Conservation (phyloP, 208 protist species). For the Crithidia bombi region DNA sequence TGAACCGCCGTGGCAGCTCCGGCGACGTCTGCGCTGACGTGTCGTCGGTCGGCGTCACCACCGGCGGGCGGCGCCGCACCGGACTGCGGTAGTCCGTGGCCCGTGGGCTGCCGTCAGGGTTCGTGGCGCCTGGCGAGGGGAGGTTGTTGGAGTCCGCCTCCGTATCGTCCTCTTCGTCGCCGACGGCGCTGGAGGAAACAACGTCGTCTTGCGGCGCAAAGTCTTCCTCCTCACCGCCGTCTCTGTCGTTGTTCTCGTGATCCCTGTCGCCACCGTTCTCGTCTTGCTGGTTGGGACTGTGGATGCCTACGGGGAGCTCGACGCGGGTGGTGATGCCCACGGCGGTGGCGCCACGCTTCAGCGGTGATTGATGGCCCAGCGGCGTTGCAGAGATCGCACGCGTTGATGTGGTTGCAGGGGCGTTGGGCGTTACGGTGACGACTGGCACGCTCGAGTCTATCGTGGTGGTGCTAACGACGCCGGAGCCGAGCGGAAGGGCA, state of each 20-base stretch:
- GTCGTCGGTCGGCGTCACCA: conserved; percentile 16
- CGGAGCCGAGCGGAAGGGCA: neutral
- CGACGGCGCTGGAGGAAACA: neutral
- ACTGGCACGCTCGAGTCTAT: too few relatives aligned
- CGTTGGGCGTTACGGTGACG: neutral
- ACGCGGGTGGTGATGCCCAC: conserved; percentile 8
- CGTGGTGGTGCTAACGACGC: neutral
- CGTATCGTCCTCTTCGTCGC: neutral
- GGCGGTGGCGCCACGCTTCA: conserved; percentile 21
- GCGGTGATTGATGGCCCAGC: conserved; percentile 15
- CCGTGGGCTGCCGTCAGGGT: conserved; percentile 16
- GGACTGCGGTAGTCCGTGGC: conserved; percentile 35
- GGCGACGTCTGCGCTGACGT: conserved; percentile 3
- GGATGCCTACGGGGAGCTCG: neutral
- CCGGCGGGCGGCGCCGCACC: conserved; percentile 17
- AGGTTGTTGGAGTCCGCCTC: neutral
- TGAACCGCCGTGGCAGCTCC: neutral
- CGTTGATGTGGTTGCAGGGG: neutral
- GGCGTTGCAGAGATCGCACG: neutral
- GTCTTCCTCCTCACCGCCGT: neutral
- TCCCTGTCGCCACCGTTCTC: neutral
- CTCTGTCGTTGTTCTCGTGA: neutral
- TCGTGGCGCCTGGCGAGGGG: neutral
- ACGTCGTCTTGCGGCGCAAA: too few relatives aligned
- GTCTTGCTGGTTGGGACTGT: neutral